Percentiles rank a stretch among this genome's conserved stretches.
phyloP scores from a whole-genome alignment of 2,329 filamentous ascomycete species.

The Gyromitra esculenta region DNA sequence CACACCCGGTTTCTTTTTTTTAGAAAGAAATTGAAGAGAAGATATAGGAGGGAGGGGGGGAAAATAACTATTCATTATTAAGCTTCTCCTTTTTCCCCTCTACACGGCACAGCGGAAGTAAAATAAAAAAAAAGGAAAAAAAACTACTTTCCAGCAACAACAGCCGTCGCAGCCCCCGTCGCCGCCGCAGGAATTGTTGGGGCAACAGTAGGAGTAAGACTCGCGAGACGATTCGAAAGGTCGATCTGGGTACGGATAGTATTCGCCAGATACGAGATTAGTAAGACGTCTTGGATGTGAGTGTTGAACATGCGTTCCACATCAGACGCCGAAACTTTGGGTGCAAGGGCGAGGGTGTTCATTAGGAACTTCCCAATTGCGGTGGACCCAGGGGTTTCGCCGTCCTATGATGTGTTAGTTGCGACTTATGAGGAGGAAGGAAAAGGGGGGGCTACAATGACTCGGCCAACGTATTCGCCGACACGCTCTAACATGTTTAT shows the following conservation, averaged over 20 bases:
- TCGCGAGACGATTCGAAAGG: slow-evolving; percentile 91
- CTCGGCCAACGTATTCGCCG: slow-evolving; percentile 88
- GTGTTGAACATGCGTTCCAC: slow-evolving; percentile 99
- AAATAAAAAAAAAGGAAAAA: slow-evolving; percentile 14
- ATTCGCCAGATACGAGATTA: slow-evolving; percentile 98
- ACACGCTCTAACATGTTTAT: slow-evolving; percentile 90
- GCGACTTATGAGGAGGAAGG: background rate
- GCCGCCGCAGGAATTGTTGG: slow-evolving; percentile 10
- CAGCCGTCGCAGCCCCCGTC: slow-evolving; percentile 1
- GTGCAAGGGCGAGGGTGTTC: slow-evolving; percentile 89
- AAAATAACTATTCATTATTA: slow-evolving; percentile 2
- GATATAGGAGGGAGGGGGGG: background rate
- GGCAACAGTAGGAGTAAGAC: slow-evolving; percentile 55
- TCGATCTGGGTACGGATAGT: slow-evolving; percentile 99
- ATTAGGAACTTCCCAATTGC: slow-evolving; percentile 94
- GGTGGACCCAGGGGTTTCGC: slow-evolving; percentile 87
- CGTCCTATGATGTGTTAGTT: slow-evolving; percentile 65
- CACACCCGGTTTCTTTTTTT: background rate
- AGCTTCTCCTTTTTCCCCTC: background rate
- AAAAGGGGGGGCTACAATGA: slow-evolving; percentile 68
- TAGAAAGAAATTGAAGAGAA: background rate
- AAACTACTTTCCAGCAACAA: slow-evolving; percentile 36
- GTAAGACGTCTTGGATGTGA: slow-evolving; percentile 98
- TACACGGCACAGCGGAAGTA: background rate
- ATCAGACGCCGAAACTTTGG: slow-evolving; percentile 89